Conservation (phyloP, 257 asterid species). For the Nicotiana paniculata region DNA sequence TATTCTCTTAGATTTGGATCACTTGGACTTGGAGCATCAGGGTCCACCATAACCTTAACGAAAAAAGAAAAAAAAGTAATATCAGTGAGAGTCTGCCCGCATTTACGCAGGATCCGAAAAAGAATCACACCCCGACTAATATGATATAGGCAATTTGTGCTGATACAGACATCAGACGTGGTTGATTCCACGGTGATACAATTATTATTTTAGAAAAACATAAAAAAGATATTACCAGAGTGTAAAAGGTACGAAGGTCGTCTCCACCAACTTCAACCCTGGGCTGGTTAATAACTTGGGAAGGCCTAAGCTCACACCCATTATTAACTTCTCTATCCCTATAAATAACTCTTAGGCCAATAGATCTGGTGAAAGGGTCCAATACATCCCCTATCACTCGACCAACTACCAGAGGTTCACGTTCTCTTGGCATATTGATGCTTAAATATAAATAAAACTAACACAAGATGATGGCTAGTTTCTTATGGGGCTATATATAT, state of each 20-base stretch:
- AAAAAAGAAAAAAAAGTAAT: not conserved
- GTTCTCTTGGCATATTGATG: slow-evolving; percentile 38
- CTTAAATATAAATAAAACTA: not conserved
- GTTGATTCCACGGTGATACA: too few species aligned
- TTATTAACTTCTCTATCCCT: slow-evolving; percentile 40
- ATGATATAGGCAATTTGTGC: too few species aligned
- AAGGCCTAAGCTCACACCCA: slow-evolving; percentile 61
- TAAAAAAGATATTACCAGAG: slow-evolving; percentile 30
- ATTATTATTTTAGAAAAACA: too few species aligned
- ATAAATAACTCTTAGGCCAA: slow-evolving; percentile 34
- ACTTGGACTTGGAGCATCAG: slow-evolving; percentile 71
- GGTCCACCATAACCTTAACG: slow-evolving; percentile 52
- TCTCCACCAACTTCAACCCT: slow-evolving; percentile 73
- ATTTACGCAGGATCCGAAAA: too few species aligned
- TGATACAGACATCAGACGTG: too few species aligned
- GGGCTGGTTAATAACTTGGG: slow-evolving; percentile 57
- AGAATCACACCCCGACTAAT: rapidly evolving
- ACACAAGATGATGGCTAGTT: not conserved
- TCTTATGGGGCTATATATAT: not conserved
- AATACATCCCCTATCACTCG: slow-evolving; percentile 63
- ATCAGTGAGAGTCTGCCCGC: not conserved
- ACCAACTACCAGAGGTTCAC: slow-evolving; percentile 61
- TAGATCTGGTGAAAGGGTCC: slow-evolving; percentile 52
- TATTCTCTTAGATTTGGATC: slow-evolving; percentile 55
- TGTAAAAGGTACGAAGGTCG: slow-evolving; percentile 65